Evolutionary conservation across 345 rosid genomes (phyloP), one percentile per base, ranked within the genome.

Genomic region (Eutrema japonicum): DNA sequence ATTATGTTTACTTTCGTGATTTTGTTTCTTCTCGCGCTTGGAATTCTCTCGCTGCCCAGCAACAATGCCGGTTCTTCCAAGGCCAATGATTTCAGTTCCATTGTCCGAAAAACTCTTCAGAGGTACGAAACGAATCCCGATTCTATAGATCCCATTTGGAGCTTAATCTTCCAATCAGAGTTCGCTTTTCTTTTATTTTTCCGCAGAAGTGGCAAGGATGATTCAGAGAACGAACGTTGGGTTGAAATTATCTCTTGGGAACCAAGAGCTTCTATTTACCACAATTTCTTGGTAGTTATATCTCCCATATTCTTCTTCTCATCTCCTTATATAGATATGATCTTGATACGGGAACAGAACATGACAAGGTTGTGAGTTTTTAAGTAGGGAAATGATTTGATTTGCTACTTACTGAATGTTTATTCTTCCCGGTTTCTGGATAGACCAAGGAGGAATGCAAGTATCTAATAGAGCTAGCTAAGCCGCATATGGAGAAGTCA

Each of bases 171-270:
- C 26, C 38, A 5, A 14, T 46, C 40, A 47, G 51, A 26, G 27
- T 56, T 43, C 0, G 3, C 49, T 46, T 46, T 32, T 35, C 33
- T 41, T 51, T 18, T 48, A 4, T 1, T 26, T 2, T 55, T 52
- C 48, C 67, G 57, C 63, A 83, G 88, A 57, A 75, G 66, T 16
- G 87, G 66, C 4, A 85, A 47, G 8, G 91, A 81, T 68, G 91
- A 79, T 18, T 83, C 80, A 51, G 73, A 72, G 78, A 81, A 71
- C 14, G 93, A 87, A 77, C 88, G 77, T 53, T 89, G 96, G 97
- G 93, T 83, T 29, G 97, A 94, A 76, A 82, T 92, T 41, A 84
- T 94, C 80, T 94, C 96, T 0, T 94, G 97, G 96, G 97, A 91
- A 80, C 97, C 99, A 78, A 82, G 96, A 56, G 96, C 96, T 58